phyloP scores from a whole-genome alignment of 73 alveolate species.

The Uronychia setigera region DNA sequence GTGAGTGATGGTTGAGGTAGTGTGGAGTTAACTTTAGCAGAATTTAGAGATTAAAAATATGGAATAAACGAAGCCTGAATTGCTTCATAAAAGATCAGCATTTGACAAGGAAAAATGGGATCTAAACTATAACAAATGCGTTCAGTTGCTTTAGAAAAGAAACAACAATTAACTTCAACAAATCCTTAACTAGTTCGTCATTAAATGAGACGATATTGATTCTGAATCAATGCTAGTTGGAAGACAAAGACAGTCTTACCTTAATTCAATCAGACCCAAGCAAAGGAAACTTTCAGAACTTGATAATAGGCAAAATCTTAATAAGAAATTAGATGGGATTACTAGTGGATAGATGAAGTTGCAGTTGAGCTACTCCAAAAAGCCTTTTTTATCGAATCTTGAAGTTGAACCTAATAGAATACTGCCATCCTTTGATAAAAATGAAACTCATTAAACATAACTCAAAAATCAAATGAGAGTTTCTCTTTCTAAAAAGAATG shows the following conservation, averaged over 20 bases:
- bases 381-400: neutral
- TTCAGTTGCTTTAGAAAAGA: neutral
- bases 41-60: no score
- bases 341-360: neutral
- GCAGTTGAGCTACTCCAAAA: neutral
- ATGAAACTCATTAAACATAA: no score
- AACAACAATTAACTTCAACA: neutral
- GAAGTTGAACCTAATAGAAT: neutral
- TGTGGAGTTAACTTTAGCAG: neutral
- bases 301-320: neutral
- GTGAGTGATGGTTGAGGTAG: constrained; percentile 4
- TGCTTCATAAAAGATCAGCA: neutral
- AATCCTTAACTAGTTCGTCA: neutral
- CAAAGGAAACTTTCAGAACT: neutral
- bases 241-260: neutral
- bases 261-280: neutral
- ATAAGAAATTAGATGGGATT: neutral
- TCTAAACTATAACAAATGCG: neutral
- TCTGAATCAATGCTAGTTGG: neutral
- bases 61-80: neutral
- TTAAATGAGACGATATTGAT: neutral
- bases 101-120: neutral
- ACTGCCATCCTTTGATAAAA: neutral
- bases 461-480: no score
- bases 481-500: no score